Percentiles rank a stretch among this genome's conserved stretches.
Conservation (phyloP, 2,329 filamentous ascomycete species). For the Aureobasidium sp. region DNA sequence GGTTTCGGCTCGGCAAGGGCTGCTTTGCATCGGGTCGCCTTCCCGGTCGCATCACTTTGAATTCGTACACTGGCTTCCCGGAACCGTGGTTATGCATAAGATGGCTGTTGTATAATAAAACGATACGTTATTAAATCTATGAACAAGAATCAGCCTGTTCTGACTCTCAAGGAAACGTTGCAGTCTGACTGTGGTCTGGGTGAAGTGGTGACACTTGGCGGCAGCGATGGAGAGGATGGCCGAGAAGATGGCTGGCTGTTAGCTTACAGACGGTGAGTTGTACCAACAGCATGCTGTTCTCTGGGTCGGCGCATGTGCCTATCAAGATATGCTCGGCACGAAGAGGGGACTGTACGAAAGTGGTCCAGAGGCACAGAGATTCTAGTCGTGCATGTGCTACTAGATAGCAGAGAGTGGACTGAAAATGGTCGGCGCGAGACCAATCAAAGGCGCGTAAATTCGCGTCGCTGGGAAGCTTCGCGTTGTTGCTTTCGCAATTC, state of each 20-base stretch:
- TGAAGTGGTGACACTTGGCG: neutral
- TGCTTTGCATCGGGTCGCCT: neutral
- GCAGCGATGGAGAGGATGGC: neutral
- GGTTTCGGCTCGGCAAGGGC: neutral
- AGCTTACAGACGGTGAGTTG: neutral
- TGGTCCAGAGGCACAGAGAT: neutral
- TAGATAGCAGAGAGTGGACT: neutral
- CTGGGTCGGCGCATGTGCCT: neutral
- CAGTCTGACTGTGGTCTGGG: neutral
- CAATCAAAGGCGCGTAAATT: slow-evolving; percentile 2
- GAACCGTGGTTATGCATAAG: neutral
- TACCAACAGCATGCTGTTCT: neutral
- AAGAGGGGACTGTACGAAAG: neutral
- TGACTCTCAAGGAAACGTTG: neutral
- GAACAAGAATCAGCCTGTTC: neutral
- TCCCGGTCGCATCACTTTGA: neutral
- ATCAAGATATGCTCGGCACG: neutral
- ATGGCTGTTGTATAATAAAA: neutral
- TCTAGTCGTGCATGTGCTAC: neutral
- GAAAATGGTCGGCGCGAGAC: neutral
- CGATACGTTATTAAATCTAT: neutral
- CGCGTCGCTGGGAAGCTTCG: neutral
- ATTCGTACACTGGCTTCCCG: neutral
- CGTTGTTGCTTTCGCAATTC: neutral
- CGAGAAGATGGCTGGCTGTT: neutral